Base-by-base conservation (phyloP, 2,329 filamentous ascomycete species). In the Monosporascus sp. region DNA sequence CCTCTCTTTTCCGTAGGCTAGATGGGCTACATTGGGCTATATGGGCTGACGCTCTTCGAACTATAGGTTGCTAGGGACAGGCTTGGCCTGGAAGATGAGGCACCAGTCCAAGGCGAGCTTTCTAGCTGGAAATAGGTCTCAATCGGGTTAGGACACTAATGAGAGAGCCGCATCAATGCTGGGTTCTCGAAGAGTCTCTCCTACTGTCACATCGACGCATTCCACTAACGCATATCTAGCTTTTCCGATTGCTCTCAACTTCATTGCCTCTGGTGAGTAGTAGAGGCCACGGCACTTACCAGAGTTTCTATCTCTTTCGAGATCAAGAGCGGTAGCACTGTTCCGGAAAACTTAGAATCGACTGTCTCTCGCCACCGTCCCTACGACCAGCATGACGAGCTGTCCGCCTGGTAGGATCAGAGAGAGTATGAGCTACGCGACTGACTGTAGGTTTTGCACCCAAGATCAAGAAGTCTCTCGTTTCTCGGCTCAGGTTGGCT, bases 221-320 rank as follows among this genome's bases (percentile, higher is more conserved):
- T 48, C 18, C 51, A 61, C 70, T 75, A 61, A 75, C 67, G 55
- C 49, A 11, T 51, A 58, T 62, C 55, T 55, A 94, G 89, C 87
- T 60, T 75, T 91, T 60, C 89, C 89, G 63, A 76, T 94, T 72
- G 88, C 89, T 71, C 79, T 94, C 68, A 94, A 94, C 76, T 94
- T 94, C 77, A 89, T 94, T 76, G 89, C 89, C 71, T 90, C 89
- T 77, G 88, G 89, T 94, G 85, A 93, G 89, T 93, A 73, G 72
- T 71, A 69, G 69, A 67, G 57, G 58, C 53, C 58, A 53, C 62
- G 58, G 63, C 58, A 60, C 61, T 59, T 56, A 53, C 51, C 53
- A 59, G 51, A 62, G 62, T 56, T 58, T 63, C 59, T 58, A 60
- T 65, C 61, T 62, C 58, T 63, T 70, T 63, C 64, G 70, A 77